Conservation (phyloP, 805 yeast species). For the Candida nanaspora region DNA sequence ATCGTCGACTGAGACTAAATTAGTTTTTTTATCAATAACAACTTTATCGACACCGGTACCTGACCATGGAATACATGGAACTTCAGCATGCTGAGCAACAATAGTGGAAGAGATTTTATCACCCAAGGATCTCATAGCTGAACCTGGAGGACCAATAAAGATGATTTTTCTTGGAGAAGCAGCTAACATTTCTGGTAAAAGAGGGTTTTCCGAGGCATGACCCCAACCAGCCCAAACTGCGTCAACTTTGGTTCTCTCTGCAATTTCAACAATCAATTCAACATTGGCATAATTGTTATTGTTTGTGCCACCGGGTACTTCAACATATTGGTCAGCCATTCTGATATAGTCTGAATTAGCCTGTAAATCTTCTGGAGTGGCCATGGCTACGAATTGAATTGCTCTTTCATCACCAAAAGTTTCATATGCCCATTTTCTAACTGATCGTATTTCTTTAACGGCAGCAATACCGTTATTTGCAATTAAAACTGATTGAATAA, state of each 20-base stretch:
- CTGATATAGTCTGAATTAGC: slow-evolving; percentile 97
- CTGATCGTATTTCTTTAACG: slow-evolving; percentile 94
- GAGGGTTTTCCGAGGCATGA: slow-evolving; percentile 98
- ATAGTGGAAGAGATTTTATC: slow-evolving; percentile 97
- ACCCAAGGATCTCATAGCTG: slow-evolving; percentile 99
- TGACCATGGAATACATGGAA: slow-evolving; percentile 99
- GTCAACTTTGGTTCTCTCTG: slow-evolving; percentile 92
- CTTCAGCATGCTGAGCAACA: slow-evolving; percentile 97
- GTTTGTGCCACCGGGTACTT: slow-evolving; percentile 99
- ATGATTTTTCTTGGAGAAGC: slow-evolving; percentile 85
- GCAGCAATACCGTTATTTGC: slow-evolving; percentile 99
- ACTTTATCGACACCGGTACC: slow-evolving; percentile 95
- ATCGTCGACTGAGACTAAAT: slow-evolving; percentile 84
- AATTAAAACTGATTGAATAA: slow-evolving; percentile 78
- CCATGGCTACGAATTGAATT: slow-evolving; percentile 94
- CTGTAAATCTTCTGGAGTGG: slow-evolving; percentile 97
- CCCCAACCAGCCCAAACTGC: slow-evolving; percentile 99
- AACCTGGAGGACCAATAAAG: slow-evolving; percentile 98
- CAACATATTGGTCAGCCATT: slow-evolving; percentile 98
- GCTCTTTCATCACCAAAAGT: slow-evolving; percentile 96
- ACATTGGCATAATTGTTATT: slow-evolving; percentile 98
- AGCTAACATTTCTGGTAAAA: slow-evolving; percentile 87
- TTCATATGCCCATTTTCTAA: slow-evolving; percentile 98
- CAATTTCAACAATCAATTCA: slow-evolving; percentile 92
- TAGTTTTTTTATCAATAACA: slow-evolving; percentile 53